Base-by-base conservation (phyloP, 176 grass and related monocot genomes). In the Carex kokanica region DNA sequence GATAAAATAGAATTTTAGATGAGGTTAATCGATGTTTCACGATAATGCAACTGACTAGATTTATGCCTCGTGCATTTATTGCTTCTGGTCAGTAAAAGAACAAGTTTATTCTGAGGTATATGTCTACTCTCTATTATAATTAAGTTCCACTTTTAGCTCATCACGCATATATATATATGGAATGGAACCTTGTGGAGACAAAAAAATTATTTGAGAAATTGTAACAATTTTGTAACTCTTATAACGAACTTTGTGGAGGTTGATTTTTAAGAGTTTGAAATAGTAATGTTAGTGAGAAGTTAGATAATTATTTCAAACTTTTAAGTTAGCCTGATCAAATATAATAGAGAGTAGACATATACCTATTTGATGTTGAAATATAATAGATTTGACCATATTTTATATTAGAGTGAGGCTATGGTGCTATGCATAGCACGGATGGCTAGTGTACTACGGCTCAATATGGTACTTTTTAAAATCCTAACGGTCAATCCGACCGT, bases 101-200 rank as follows among this genome's bases (percentile, higher is more conserved):
- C 79, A 36, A 81, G 79, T 45, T 81, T 81, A 81, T 81, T 81
- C 79, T 16, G 0, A 14, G 36, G 79, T 24, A 81, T 81, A 81
- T 81, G 18, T 27, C 18, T 63, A 65, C 62, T 81, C 57, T 81
- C 41, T 40, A 0, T 57, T 21, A 15, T 57, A 23, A 51, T 2
- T 56, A 78, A 78, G 18, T 9, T 77, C 1, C 3, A 77, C 18
- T 13, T 11, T 68, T 17, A 36, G 20, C 21, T 27, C 16, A 31
- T 58, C 1, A 16, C 1, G 40, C 8, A 7, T 54, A 51, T 53
- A 20, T 43, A 51, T 49, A 11, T 12, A 47, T 41, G 6, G 5
- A 41, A 41, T 41, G 6, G 41, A 74, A 21, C 2, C 70, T 47
- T 51, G 45, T 75, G 11, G 18, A 75, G 52, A 75, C 18, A 75